Base-by-base conservation (phyloP, 1,284 basidiomycete species). In the Veloboletus limbatus region DNA sequence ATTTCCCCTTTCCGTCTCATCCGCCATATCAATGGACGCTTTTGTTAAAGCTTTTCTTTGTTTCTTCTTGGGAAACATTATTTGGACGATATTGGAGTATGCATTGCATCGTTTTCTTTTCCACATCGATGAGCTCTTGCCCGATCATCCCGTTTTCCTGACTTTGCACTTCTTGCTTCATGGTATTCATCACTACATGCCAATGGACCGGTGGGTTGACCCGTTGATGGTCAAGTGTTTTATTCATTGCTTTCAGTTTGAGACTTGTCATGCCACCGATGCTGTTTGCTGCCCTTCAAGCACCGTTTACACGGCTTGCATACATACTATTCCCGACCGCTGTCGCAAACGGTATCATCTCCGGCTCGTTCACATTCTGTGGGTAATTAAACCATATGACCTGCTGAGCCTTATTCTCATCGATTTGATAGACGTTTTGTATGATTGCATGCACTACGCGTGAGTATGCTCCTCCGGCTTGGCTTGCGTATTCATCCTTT, bases 61-160 rank as follows among this genome's bases (percentile, higher is more conserved):
- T 70, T 92, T 91, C 76, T 63, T 91, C 48, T 40, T 83, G 26
- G 96, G 96, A 9, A 91, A 92, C 66, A 34, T 97, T 42, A 77
- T 97, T 56, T 99, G 96, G 96, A 98, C 96, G 1, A 66, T 98
- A 51, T 73, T 99, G 66, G 97, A 99, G 69, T 99, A 99, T 68
- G 71, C 74, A n/a, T 71, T 99, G 62, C 97, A 99, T 70, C 87
- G 96, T 25, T 98, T 97, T 81, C 72, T 99, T 43, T 99, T 99
- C 82, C 97, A 99, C 71, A 74, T 99, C 57, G 97, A 99, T 68
- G 73, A 84, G n/a, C 66, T 79, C 57, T 78, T 99, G 13, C 97
- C 96, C 6, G 96, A 98, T 67, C 76, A 74, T 47, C 86, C 88
- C 17, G 70, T 75, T 49, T 91, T 88, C 66, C 75, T 99, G 59